A percentile compares a stretch with the other conserved stretches of the same genome.
Conservation (phyloP, 2,329 filamentous ascomycete species). For the Ophiostoma australiae region DNA sequence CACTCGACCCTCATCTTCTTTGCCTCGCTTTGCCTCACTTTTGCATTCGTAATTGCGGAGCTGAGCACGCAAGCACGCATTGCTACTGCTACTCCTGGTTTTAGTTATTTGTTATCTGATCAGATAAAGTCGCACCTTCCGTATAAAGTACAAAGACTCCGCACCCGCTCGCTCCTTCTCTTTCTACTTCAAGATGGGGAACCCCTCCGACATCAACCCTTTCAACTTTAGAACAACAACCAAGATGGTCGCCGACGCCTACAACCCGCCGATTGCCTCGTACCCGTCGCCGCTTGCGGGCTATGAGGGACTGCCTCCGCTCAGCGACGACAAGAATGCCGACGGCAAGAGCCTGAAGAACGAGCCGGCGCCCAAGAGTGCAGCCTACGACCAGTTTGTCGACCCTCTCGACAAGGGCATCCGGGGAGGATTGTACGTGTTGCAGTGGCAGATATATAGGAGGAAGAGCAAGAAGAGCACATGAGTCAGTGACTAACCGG, state of each 20-base stretch:
- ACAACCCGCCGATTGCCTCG: constrained; percentile 30
- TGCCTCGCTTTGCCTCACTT: constrained; percentile 2
- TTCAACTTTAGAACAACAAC: neutral
- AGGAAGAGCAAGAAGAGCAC: neutral
- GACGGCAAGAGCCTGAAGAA: constrained; percentile 79
- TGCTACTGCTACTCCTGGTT: no score
- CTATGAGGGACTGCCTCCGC: constrained; percentile 51
- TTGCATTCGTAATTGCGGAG: constrained; percentile 5
- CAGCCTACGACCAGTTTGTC: constrained; percentile 65
- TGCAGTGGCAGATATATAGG: neutral
- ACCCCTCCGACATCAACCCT: constrained; percentile 10
- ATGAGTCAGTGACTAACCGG: neutral
- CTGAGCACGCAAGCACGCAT: neutral
- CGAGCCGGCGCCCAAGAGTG: constrained; percentile 55
- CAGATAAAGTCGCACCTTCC: constrained; percentile 2
- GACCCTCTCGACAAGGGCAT: constrained; percentile 61
- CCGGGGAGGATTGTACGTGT: constrained; percentile 65
- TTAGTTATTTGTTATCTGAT: neutral
- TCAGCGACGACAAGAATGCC: constrained; percentile 54
- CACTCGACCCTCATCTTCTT: neutral
- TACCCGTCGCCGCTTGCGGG: constrained; percentile 55
- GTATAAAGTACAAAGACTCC: neutral
- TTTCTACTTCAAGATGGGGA: neutral
- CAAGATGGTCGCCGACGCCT: constrained; percentile 24
- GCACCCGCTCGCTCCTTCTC: neutral